Evolutionary conservation across 129 eudicot genomes (phyloP).

Genomic region (Calendula officinalis): DNA sequence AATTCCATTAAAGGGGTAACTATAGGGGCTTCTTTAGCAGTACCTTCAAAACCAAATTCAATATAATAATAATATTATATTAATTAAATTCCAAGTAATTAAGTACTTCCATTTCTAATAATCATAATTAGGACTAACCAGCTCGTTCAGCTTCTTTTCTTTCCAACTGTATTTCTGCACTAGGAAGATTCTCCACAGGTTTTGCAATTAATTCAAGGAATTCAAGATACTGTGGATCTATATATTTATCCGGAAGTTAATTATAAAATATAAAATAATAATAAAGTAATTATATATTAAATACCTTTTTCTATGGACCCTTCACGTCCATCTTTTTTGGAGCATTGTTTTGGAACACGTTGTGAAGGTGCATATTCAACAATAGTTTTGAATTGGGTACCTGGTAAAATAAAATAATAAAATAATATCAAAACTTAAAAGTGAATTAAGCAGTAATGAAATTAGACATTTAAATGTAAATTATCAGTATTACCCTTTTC

Average conservation of each 20-base stretch:
- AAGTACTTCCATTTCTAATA: constrained; percentile 5
- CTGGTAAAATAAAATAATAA: constrained; percentile 28
- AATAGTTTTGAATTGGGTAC: constrained; percentile 71
- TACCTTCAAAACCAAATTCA: constrained; percentile 46
- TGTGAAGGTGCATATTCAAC: constrained; percentile 98
- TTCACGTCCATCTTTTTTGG: constrained; percentile 89
- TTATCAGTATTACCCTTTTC: constrained; percentile 65
- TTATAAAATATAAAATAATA: constrained; percentile 8
- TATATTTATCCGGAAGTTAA: constrained; percentile 27
- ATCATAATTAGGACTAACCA: constrained; percentile 49
- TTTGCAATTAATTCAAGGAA: constrained; percentile 72
- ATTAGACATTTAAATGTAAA: constrained; percentile 14
- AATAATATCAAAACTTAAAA: not conserved
- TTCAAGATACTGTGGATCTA: constrained; percentile 92
- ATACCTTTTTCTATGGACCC: constrained; percentile 83
- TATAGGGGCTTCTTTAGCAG: constrained; percentile 65
- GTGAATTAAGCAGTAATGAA: not conserved
- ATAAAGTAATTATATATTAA: constrained; percentile 16
- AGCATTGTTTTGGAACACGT: constrained; percentile 78
- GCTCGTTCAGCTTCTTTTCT: constrained; percentile 92
- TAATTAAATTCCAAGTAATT: not conserved
- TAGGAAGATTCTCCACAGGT: constrained; percentile 95
- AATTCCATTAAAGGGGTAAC: constrained; percentile 86
- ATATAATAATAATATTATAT: not conserved
- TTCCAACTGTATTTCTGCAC: constrained; percentile 97